These are phyloP conservation scores for Cokeromyces recurvatus DNA, from an alignment of 371 early-diverging fungal genomes.

Conservation along the genomic window DNA sequence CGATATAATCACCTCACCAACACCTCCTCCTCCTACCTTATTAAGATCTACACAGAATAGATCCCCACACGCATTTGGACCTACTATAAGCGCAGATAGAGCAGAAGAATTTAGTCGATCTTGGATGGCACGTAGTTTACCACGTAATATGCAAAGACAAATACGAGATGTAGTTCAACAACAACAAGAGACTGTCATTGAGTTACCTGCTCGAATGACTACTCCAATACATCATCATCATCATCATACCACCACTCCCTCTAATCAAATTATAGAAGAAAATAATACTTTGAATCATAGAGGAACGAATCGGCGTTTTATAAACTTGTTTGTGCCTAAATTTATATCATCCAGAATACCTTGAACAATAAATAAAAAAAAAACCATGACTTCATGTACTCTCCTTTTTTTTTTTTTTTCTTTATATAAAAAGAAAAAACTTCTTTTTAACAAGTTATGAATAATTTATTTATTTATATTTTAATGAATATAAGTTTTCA, in stretches of 20 bases:
- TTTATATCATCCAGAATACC: too few species aligned
- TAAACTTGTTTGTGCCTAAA: too few species aligned
- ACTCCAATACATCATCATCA: background rate
- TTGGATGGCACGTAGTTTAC: slow-evolving; percentile 45
- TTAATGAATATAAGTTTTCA: slow-evolving; percentile 54
- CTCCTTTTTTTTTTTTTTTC: too few species aligned
- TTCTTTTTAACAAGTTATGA: too few species aligned
- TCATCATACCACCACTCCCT: too few species aligned
- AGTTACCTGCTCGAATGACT: slow-evolving; percentile 28
- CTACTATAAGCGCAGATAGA: slow-evolving; percentile 36
- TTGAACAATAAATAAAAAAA: too few species aligned
- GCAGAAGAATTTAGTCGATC: slow-evolving; percentile 40
- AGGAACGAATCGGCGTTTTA: too few species aligned
- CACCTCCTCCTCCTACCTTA: slow-evolving; percentile 15
- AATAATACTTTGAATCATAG: too few species aligned
- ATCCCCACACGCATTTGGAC: slow-evolving; percentile 41
- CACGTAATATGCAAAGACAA: slow-evolving; percentile 45
- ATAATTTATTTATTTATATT: too few species aligned
- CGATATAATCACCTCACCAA: slow-evolving; percentile 2
- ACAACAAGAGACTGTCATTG: slow-evolving; percentile 13
- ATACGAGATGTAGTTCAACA: slow-evolving; percentile 23
- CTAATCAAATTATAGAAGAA: too few species aligned
- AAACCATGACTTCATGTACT: too few species aligned
- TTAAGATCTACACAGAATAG: slow-evolving; percentile 9
- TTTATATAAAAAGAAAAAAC: too few species aligned